Base-by-base conservation (phyloP, 371 early-diverging fungal species). In the Rhizopus arrhizus region DNA sequence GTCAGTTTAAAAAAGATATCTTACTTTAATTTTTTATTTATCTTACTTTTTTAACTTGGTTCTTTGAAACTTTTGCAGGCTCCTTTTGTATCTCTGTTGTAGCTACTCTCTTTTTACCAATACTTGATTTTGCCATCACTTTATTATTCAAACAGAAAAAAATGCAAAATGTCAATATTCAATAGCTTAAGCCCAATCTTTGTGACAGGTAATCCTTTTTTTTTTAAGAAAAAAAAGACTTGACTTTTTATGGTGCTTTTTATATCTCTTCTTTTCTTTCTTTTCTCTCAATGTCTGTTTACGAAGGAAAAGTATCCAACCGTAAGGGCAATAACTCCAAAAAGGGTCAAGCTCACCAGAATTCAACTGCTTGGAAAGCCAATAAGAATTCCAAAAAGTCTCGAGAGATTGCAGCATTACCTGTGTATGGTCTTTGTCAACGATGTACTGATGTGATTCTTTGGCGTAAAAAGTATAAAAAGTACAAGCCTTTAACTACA, bases 401-500 rank as follows among this genome's bases (percentile, higher is more conserved):
- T 8, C 78, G 85, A 51, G 83, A 75, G 58, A 94, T 97, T 63
- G 82, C 89, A 12, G 78, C 83, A 7, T 74, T 91, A 59, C 98
- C 98, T 1, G 86, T 93, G 0, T 84, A 86, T 50, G 95, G 95
- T 29, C 77, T 98, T 45, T 98, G 99, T 77, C 79, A 84, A 54
- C 84, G 88, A 47, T 98, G 99, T 75, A 83, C 85, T 29, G 97
- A 96, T 52, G 90, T 95, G 42, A 85, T 98, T 38, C 63, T 85
- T 70, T 94, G 95, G 93, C 79, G 95, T 55, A 97, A 98, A 70
- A 89, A 92, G 72, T 95, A 90, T 81, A 87, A 91, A 72, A 95
- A 97, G 78, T 98, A 97, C 82, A 98, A 97, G 83, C 95, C 96
- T 48, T 82, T 98, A 66, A 94, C 96, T 7, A 85, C 84, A 29